These are phyloP conservation scores for Fusarium chaquense DNA, from an alignment of 2,329 filamentous ascomycete species.

Conservation along the genomic window DNA sequence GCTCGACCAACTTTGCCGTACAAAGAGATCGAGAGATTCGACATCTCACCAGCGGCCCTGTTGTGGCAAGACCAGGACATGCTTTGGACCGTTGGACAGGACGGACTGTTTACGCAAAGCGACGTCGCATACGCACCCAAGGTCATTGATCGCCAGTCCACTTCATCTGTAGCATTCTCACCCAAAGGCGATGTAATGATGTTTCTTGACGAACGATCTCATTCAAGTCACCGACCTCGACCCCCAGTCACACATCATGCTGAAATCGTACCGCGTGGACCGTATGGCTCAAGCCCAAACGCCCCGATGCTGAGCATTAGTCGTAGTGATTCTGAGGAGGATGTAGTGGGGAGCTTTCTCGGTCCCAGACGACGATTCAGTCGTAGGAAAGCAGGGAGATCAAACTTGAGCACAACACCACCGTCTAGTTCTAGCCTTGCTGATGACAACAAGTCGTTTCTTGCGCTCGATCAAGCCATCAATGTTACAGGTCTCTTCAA, in stretches of 20 bases:
- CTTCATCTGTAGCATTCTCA: slow-evolving; percentile 72
- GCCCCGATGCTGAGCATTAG: slow-evolving; percentile 66
- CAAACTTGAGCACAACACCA: slow-evolving; percentile 66
- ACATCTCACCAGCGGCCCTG: slow-evolving; percentile 67
- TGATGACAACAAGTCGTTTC: slow-evolving; percentile 55
- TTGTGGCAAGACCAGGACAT: slow-evolving; percentile 75
- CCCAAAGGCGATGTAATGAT: slow-evolving; percentile 69
- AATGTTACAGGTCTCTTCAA: slow-evolving; percentile 68
- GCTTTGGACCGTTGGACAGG: slow-evolving; percentile 73
- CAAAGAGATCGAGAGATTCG: slow-evolving; percentile 72
- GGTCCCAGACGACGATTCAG: slow-evolving; percentile 58
- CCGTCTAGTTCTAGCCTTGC: slow-evolving; percentile 55
- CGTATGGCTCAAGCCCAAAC: slow-evolving; percentile 63
- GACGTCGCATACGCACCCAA: slow-evolving; percentile 74
- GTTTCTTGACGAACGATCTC: slow-evolving; percentile 70
- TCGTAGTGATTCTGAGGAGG: slow-evolving; percentile 74
- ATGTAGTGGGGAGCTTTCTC: slow-evolving; percentile 71
- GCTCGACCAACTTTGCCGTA: slow-evolving; percentile 75
- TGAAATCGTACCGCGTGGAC: slow-evolving; percentile 53
- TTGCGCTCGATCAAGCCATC: slow-evolving; percentile 70
- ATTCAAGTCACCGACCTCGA: slow-evolving; percentile 56
- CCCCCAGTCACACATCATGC: slow-evolving; percentile 54
- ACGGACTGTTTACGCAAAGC: slow-evolving; percentile 72
- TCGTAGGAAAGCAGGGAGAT: slow-evolving; percentile 59
- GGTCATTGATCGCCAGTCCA: slow-evolving; percentile 71